Conservation (phyloP, 1,284 basidiomycete genomes). For the Ustilago trichophora region DNA sequence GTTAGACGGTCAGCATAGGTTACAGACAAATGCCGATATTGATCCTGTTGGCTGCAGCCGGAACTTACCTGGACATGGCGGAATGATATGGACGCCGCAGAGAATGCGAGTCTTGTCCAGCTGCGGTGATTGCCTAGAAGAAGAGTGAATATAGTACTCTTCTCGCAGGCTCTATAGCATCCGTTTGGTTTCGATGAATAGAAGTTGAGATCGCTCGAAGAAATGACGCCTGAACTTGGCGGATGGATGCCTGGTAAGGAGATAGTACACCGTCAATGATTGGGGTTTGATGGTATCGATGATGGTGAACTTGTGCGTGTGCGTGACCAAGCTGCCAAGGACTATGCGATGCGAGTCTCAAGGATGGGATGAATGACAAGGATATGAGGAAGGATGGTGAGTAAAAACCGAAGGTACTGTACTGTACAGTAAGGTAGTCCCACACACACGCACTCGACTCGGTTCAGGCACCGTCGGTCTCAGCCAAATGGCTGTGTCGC, state of each 20-base stretch:
- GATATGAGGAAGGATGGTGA: too few species aligned
- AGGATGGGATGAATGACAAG: too few species aligned
- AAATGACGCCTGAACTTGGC: neutral
- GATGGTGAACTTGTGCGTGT: neutral
- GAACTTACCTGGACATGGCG: constrained; percentile 15
- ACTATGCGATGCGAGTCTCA: too few species aligned
- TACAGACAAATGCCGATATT: too few species aligned
- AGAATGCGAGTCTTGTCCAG: neutral
- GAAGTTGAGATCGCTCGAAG: too few species aligned
- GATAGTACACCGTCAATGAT: neutral
- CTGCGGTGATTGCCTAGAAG: too few species aligned
- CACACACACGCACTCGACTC: too few species aligned
- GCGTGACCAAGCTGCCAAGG: too few species aligned
- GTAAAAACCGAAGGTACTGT: too few species aligned
- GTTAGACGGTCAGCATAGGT: neutral
- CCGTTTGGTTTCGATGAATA: neutral
- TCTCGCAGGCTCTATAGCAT: neutral
- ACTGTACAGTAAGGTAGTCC: too few species aligned
- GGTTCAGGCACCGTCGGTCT: neutral
- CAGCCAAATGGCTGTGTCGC: neutral
- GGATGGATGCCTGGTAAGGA: neutral
- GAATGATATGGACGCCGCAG: neutral
- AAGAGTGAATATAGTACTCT: too few species aligned
- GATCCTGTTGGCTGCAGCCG: neutral
- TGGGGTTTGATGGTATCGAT: neutral